phyloP scores from a whole-genome alignment of 2,329 filamentous ascomycete species.

The Colletotrichum tanaceti region DNA sequence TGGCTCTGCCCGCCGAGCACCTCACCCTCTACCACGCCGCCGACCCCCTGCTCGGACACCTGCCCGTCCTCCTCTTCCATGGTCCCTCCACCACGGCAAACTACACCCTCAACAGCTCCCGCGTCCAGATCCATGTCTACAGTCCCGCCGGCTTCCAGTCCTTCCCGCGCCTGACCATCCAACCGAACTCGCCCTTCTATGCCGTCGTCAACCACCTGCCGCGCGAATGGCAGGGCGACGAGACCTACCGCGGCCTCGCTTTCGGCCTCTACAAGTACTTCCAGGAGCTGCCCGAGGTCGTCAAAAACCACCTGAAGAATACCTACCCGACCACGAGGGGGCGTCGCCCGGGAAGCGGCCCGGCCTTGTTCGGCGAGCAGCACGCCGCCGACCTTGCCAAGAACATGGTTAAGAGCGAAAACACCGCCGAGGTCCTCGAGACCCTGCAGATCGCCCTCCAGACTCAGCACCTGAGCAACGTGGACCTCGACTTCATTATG shows the following conservation, averaged over 20 bases:
- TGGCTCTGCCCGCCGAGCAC: conserved; percentile 82
- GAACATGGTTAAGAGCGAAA: conserved; percentile 84
- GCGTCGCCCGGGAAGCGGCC: conserved; percentile 71
- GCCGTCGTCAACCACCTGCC: conserved; percentile 89
- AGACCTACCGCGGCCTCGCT: conserved; percentile 88
- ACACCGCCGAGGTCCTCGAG: conserved; percentile 76
- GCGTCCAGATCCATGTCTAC: conserved; percentile 94
- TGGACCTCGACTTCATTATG: conserved; percentile 88
- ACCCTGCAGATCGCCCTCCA: conserved; percentile 81
- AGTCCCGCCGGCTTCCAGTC: conserved; percentile 89
- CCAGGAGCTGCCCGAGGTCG: conserved; percentile 80
- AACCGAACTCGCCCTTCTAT: conserved; percentile 92
- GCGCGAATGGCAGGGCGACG: conserved; percentile 94
- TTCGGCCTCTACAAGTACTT: conserved; percentile 97
- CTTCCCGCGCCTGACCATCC: conserved; percentile 91
- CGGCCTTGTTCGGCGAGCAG: conserved; percentile 85
- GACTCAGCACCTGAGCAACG: conserved; percentile 83
- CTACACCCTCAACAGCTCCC: conserved; percentile 86
- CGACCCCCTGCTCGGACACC: conserved; percentile 83
- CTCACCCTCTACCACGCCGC: conserved; percentile 90
- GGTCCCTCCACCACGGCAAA: conserved; percentile 91
- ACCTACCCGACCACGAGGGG: conserved; percentile 65
- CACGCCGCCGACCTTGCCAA: conserved; percentile 93
- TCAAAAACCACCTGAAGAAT: conserved; percentile 77
- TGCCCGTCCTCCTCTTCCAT: conserved; percentile 90